These are phyloP conservation scores for Schwanniomyces pseudopolymorphus DNA, from an alignment of 805 yeast genomes.

Conservation along the genomic window DNA sequence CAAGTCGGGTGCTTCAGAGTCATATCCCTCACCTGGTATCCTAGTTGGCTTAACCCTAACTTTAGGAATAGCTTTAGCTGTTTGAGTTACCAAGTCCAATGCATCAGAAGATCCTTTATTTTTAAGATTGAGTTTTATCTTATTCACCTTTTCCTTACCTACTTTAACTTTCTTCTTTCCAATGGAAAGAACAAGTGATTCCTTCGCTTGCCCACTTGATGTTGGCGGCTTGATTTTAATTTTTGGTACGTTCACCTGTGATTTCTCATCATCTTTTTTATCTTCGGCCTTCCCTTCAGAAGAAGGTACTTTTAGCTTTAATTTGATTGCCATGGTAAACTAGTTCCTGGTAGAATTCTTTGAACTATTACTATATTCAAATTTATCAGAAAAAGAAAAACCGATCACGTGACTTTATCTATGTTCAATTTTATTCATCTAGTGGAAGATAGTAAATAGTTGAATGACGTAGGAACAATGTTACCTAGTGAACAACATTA, in stretches of 20 bases:
- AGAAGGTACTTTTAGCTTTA: conserved; percentile 20
- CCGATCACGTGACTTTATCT: conserved; percentile 2
- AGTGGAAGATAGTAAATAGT: not conserved
- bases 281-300: conserved; percentile 2
- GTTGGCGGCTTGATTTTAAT: conserved; percentile 22
- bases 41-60: conserved; percentile 59
- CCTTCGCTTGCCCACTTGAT: not conserved
- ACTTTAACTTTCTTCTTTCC: conserved; percentile 6
- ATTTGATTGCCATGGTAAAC: conserved; percentile 18
- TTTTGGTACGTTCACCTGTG: conserved; percentile 6
- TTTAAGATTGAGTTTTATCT: conserved; percentile 18
- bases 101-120: conserved; percentile 3
- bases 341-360: no score
- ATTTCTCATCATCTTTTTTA: not conserved
- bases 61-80: conserved; percentile 33
- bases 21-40: conserved; percentile 93
- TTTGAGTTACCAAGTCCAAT: not conserved
- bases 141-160: conserved; percentile 20
- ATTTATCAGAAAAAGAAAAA: no score
- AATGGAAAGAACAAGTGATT: not conserved
- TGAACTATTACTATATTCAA: not conserved
- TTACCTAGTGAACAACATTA: conserved; percentile 2
- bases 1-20: conserved; percentile 91
- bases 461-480: not conserved
- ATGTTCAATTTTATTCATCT: not conserved